Evolutionary conservation across 1,284 basidiomycete genomes (phyloP).

Genomic region (Papiliotrema nemorosa): DNA sequence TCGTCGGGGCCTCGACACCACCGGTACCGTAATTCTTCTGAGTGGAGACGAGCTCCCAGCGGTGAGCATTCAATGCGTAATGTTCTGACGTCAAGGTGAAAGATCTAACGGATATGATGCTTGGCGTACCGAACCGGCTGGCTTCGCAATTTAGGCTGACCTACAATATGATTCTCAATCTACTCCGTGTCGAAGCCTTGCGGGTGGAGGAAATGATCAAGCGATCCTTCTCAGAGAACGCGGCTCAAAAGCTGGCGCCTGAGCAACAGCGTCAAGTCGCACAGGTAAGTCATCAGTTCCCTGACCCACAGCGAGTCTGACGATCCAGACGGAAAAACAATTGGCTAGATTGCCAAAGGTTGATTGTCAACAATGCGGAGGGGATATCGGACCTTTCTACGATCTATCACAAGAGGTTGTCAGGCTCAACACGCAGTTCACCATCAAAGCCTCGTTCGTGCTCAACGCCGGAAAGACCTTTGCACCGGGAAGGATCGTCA

Average conservation of each 20-base stretch:
- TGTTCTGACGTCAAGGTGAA: constrained; percentile 56
- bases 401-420: constrained; percentile 67
- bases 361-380: constrained; percentile 63
- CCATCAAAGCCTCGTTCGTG: constrained; percentile 63
- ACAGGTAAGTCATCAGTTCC: constrained; percentile 56
- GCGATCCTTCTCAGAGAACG: constrained; percentile 96
- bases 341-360: constrained; percentile 66
- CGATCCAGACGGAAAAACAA: constrained; percentile 66
- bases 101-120: constrained; percentile 81
- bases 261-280: constrained; percentile 85
- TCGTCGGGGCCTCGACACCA: constrained; percentile 88
- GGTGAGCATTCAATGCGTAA: constrained; percentile 52
- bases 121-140: constrained; percentile 87
- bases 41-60: constrained; percentile 81
- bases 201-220: constrained; percentile 99
- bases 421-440: constrained; percentile 62
- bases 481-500: constrained; percentile 70
- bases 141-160: constrained; percentile 96
- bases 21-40: constrained; percentile 92
- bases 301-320: background rate
- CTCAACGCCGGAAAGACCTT: constrained; percentile 69
- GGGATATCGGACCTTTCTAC: constrained; percentile 73
- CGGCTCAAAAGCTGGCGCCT: constrained; percentile 85
- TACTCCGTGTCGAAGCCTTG: constrained; percentile 92
- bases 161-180: constrained; percentile 98